Base-by-base conservation (phyloP, 163 green algal genomes). In the Volvox carteri region DNA sequence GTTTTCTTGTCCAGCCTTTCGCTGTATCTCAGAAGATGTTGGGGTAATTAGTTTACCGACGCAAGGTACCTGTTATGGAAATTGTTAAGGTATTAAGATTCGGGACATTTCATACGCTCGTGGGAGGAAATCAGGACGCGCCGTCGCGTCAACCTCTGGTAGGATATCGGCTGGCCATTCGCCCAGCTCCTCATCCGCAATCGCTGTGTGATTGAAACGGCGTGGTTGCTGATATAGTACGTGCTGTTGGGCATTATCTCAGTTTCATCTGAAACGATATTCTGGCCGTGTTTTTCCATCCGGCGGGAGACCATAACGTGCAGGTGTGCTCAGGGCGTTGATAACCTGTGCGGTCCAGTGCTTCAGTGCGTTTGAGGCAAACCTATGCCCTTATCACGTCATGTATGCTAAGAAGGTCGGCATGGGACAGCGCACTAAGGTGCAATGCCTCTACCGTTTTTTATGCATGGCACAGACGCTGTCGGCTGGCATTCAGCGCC, bases 241-340 rank as follows among this genome's bases (percentile, higher is more conserved):
- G 23, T 56, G 56, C 39, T 56, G 41, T 52, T 52, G 19, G 70
- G 16, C 70, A 52, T 58, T 37, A 73, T 35, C 21, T 35, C 30
- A 35, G 37, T 78, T 78, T 78, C 39, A 78, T 78, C 12, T 78
- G 12, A 77, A 78, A 5, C 33, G 48, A 78, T 78, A 78, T 78
- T 52, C 6, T 39, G 39, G 67, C 67, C 2, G 33, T 52, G 67
- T 28, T 23, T 68, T 68, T 19, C 60, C 14, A 3, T 33, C 60
- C 28, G 14, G 60, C 25, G 60, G 70, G 70, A 78, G 16, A 54
- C 70, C 70, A 78, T 56, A 37, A 54, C 18, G 70, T 39, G 74
- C 44, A 81, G 28, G 74, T 75, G 33, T 75, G 65, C 33, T 42
- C 11, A 23, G 65, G 65, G 12, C 65, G 33, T 12, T 28, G 60